phyloP scores from a whole-genome alignment of 2,329 filamentous ascomycete species.

The Pestalotiopsis sp. region DNA sequence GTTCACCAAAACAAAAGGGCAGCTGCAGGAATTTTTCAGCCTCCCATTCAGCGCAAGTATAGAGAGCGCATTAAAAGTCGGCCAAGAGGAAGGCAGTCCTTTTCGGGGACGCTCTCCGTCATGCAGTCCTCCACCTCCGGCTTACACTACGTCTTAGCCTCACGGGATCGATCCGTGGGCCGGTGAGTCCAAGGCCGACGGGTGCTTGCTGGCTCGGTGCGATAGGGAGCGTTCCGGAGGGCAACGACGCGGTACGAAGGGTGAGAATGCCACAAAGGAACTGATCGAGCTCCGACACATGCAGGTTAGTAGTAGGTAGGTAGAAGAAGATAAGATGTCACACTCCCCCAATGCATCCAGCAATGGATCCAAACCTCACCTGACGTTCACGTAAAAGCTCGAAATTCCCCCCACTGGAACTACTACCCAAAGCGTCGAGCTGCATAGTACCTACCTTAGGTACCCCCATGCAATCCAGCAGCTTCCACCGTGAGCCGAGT shows the following conservation, averaged over 20 bases:
- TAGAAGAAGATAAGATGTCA: background rate
- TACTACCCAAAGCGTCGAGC: background rate
- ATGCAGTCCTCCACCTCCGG: background rate
- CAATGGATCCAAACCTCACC: background rate
- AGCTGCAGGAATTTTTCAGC: constrained; percentile 12
- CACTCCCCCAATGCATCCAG: background rate
- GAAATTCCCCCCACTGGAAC: background rate
- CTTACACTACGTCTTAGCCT: background rate
- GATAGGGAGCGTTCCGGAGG: background rate
- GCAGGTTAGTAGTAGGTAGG: background rate
- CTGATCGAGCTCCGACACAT: background rate
- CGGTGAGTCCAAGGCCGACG: background rate
- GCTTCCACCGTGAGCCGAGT: background rate
- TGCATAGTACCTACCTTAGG: background rate
- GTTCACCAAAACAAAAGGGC: constrained; percentile 12
- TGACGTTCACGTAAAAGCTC: background rate
- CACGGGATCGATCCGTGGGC: constrained; percentile 1
- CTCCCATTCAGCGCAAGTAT: constrained; percentile 17
- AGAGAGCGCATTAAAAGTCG: constrained; percentile 12
- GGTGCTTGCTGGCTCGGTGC: background rate
- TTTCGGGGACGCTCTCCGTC: constrained; percentile 1
- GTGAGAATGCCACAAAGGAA: background rate
- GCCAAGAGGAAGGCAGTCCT: constrained; percentile 1
- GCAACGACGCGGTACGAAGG: background rate
- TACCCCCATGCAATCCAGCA: background rate